Evolutionary conservation across 1,139 yeast species (phyloP).

Genomic region (Nakaseomyces delphensis): DNA sequence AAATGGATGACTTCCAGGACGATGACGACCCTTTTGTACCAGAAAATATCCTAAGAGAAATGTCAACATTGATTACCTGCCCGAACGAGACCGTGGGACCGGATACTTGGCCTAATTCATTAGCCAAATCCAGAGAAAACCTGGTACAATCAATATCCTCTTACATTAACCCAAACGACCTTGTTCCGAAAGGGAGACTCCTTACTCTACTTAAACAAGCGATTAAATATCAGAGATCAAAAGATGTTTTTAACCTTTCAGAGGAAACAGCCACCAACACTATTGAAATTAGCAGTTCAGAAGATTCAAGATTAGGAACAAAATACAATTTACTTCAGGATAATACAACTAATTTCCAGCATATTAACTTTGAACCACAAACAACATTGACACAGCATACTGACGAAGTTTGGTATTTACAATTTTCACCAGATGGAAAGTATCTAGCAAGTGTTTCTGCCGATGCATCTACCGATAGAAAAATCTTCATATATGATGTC

Average conservation of each 20-base stretch:
- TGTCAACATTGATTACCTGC: constrained; percentile 26
- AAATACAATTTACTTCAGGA: constrained; percentile 25
- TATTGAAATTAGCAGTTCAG: background rate
- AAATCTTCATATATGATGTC: constrained; percentile 60
- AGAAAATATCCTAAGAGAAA: constrained; percentile 20
- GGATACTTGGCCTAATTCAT: constrained; percentile 34
- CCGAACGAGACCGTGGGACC: constrained; percentile 11
- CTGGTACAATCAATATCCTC: constrained; percentile 39
- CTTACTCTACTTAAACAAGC: constrained; percentile 46
- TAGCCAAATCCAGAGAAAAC: constrained; percentile 35
- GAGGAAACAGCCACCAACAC: constrained; percentile 11
- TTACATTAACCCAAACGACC: constrained; percentile 42
- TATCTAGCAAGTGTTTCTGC: constrained; percentile 69
- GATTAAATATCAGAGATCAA: constrained; percentile 38
- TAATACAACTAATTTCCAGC: constrained; percentile 19
- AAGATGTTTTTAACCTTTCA: constrained; percentile 33
- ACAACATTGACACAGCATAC: constrained; percentile 44
- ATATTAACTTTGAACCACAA: constrained; percentile 24
- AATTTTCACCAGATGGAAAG: constrained; percentile 70
- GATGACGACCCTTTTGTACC: constrained; percentile 21
- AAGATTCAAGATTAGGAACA: background rate
- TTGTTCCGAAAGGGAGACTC: constrained; percentile 46
- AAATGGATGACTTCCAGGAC: constrained; percentile 15
- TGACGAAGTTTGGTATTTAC: constrained; percentile 79
- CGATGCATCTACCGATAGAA: constrained; percentile 40